Evolutionary conservation across 176 grass and related monocot species (phyloP), one percentile per base, ranked within the genome.

Genomic region (Carex kokanica): DNA sequence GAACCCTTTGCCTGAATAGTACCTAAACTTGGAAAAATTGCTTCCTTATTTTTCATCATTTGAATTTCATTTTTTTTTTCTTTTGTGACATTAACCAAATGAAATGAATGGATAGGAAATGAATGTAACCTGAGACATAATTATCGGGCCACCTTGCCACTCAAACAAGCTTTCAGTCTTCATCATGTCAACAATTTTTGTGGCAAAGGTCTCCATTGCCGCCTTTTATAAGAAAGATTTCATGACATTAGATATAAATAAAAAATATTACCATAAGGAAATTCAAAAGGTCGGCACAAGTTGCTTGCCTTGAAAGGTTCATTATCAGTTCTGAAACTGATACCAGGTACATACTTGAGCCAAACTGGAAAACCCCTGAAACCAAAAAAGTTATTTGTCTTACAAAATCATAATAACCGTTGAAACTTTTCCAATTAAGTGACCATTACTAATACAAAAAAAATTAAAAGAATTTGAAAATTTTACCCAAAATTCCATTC

Each of bases 401-500:
- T 45, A 57, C n/a, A 83, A 84, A 69, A 66, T 27, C 58, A 47
- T 27, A 21, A 21, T 18, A 82, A 25, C 2, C 10, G 36, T 66
- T 43, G 25, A 55, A 60, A 61, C 6, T 49, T 54, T 31, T 18
- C 2, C 14, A 23, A 54, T 61, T 41, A 43, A 60, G 2, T 80
- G 6, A 60, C 54, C 24, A 70, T 6, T 70, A 72, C 40, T n/a
- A 64, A 58, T 14, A 1, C 9, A 20, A 53, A 8, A 29, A 20
- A 43, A 43, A 21, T 82, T 16, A 67, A 29, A 27, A 67, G 5
- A 67, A 18, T 32, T 1, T n/a, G 3, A 1, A 29, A 82, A 81
- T 61, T 59, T 82, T 89, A 98, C 96, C 97, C 97, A 20, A 99
- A 99, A 91, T 99, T 99, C 97, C 97, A 99, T 74, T 99, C 97